Conservation (phyloP, 495 filamentous ascomycete genomes). For the Penicillium angulare region DNA sequence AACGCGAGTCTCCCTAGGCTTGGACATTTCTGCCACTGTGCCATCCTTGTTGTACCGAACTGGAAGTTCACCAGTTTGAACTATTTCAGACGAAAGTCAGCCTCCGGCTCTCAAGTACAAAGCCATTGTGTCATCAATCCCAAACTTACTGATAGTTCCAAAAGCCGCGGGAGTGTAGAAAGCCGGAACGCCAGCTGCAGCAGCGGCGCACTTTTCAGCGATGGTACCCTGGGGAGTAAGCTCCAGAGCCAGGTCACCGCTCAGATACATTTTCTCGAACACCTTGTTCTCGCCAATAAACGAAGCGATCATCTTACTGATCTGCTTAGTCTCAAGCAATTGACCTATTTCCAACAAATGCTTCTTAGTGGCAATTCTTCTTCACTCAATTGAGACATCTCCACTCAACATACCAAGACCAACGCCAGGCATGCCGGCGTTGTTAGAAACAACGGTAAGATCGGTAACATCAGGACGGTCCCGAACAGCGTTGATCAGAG, state of each 20-base stretch:
- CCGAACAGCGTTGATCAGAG: constrained; percentile 74
- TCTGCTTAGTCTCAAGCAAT: constrained; percentile 73
- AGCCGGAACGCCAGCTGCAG: constrained; percentile 81
- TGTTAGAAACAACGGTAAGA: constrained; percentile 86
- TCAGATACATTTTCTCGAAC: constrained; percentile 82
- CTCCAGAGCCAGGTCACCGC: constrained; percentile 77
- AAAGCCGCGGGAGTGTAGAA: constrained; percentile 89
- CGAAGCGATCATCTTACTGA: constrained; percentile 83
- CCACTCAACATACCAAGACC: constrained; percentile 67
- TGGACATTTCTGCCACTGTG: constrained; percentile 65
- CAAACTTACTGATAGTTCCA: constrained; percentile 62
- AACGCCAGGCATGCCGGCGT: constrained; percentile 74
- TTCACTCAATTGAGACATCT: background rate
- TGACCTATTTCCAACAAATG: constrained; percentile 48
- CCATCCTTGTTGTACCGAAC: constrained; percentile 76
- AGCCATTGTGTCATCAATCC: too few relatives aligned
- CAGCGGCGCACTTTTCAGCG: constrained; percentile 80
- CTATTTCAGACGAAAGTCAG: constrained; percentile 7
- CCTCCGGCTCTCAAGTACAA: background rate
- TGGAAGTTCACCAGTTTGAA: constrained; percentile 86
- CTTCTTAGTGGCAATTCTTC: too few relatives aligned
- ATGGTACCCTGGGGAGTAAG: constrained; percentile 86
- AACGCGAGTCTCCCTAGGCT: constrained; percentile 77
- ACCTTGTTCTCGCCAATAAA: constrained; percentile 91
- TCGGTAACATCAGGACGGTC: constrained; percentile 68